Evolutionary conservation across 2,329 filamentous ascomycete species (phyloP).

Genomic region (Tympanopsis confertula): DNA sequence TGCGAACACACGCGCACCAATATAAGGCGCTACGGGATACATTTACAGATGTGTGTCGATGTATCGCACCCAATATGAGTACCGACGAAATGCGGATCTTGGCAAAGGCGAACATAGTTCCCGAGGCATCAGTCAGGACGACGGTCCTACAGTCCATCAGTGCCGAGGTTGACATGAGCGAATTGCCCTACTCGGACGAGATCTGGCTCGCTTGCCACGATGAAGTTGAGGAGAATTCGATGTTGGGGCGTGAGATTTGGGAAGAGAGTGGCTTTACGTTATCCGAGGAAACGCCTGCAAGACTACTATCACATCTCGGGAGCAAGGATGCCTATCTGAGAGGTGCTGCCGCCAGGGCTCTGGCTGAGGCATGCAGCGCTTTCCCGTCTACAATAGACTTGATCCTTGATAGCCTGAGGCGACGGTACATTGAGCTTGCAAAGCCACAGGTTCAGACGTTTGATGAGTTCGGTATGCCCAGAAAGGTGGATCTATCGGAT

Average conservation of each 20-base stretch:
- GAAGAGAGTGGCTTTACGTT: slow-evolving; percentile 77
- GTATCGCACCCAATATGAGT: slow-evolving; percentile 70
- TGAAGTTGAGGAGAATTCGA: slow-evolving; percentile 74
- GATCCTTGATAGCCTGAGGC: slow-evolving; percentile 54
- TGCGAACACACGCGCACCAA: slow-evolving; percentile 83
- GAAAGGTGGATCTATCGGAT: slow-evolving; percentile 76
- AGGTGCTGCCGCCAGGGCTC: slow-evolving; percentile 70
- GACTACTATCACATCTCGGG: slow-evolving; percentile 68
- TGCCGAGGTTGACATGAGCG: slow-evolving; percentile 81
- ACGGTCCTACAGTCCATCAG: slow-evolving; percentile 83
- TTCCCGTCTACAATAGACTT: slow-evolving; percentile 47
- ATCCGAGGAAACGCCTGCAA: slow-evolving; percentile 49
- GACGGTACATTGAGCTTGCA: slow-evolving; percentile 64
- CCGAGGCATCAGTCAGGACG: slow-evolving; percentile 69
- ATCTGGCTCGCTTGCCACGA: slow-evolving; percentile 92
- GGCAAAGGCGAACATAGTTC: slow-evolving; percentile 65
- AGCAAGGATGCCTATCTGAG: slow-evolving; percentile 72
- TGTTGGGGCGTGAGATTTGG: slow-evolving; percentile 81
- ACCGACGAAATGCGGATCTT: slow-evolving; percentile 62
- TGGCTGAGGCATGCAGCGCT: slow-evolving; percentile 60
- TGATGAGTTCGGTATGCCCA: slow-evolving; percentile 89
- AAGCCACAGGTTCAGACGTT: slow-evolving; percentile 74
- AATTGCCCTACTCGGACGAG: slow-evolving; percentile 74
- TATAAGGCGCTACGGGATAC: slow-evolving; percentile 94
- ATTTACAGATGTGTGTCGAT: slow-evolving; percentile 73